Base-by-base conservation (phyloP, 2,329 filamentous ascomycete species). In the Aspergillus sp. region DNA sequence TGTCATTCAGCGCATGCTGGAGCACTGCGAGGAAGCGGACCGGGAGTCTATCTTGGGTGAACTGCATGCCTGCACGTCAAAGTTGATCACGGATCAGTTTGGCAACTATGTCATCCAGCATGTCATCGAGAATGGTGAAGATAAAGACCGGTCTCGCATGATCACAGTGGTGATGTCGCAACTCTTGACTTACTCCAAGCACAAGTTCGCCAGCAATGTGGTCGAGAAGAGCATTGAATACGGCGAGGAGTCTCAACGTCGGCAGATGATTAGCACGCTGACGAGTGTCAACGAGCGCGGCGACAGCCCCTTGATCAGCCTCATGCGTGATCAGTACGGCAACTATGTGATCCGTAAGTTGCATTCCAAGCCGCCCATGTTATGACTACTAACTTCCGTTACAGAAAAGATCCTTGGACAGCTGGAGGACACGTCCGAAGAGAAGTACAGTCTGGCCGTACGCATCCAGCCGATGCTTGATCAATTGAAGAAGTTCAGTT, bases 61-160 rank as follows among this genome's bases (percentile, higher is more conserved):
- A 77, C 83, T 99, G 21, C 90, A 95, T 71, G 81, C 83, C 8
- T 89, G 88, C 66, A 87, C 90, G 8, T 75, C 85, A 32, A 85
- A 83, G 58, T 85, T 98, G 60, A 90, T 97, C 64, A 86, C 87
- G 0, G 91, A 98, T 70, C 89, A 93, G 65, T 99, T 90, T 71
- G 95, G 95, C 61, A 99, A 99, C 77, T 99, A 99, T 72, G 95
- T 99, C 17, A 90, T 90, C 3, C 95, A 98, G 74, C 92, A 98
- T 72, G 87, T 98, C 54, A 92, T 99, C 62, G 82, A 89, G 62
- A 86, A 91, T 64, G 93, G 93, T 23, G 84, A 88, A 54, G 82
- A 85, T 3, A 86, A 89, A 58, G 92, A 97, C 70, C 86, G 88
- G 19, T 82, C 83, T 13, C 86, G 83, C 68, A 89, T 97, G 69